Evolutionary conservation across 352 stramenopile genomes (phyloP).

Genomic region (Phytophthora agathidicida): DNA sequence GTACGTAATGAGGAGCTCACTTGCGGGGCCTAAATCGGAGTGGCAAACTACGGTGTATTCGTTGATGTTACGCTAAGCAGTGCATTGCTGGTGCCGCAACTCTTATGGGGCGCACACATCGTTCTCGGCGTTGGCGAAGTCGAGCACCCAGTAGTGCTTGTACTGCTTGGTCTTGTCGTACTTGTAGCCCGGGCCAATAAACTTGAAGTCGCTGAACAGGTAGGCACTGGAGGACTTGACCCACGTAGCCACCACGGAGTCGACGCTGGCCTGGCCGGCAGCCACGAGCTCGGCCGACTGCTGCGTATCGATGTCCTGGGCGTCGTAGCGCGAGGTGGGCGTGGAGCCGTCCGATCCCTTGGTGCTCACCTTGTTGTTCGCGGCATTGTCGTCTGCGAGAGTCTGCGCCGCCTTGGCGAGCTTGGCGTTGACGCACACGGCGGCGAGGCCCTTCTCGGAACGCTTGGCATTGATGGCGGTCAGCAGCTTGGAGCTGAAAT

Average conservation of each 20-base stretch:
- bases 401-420: constrained; percentile 28
- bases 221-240: constrained; percentile 38
- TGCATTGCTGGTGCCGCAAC: too few species aligned
- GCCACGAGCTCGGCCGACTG: constrained; percentile 45
- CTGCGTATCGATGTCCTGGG: constrained; percentile 26
- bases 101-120: constrained; percentile 28
- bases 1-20: too few species aligned
- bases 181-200: constrained; percentile 35
- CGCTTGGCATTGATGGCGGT: constrained; percentile 46
- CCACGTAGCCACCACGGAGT: constrained; percentile 44
- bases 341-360: constrained; percentile 36
- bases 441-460: constrained; percentile 32
- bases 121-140: constrained; percentile 23
- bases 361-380: constrained; percentile 30
- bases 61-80: too few species aligned
- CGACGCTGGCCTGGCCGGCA: constrained; percentile 39
- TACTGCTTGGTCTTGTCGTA: constrained; percentile 39
- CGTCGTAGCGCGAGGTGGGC: constrained; percentile 26
- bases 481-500: constrained; percentile 44
- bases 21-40: too few species aligned
- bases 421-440: constrained; percentile 53
- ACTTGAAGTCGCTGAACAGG: constrained; percentile 38
- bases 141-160: constrained; percentile 43
- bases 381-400: constrained; percentile 29
- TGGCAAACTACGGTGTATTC: too few species aligned